Conservation (phyloP, 257 asterid species). For the Solanum megistacrolobum region DNA sequence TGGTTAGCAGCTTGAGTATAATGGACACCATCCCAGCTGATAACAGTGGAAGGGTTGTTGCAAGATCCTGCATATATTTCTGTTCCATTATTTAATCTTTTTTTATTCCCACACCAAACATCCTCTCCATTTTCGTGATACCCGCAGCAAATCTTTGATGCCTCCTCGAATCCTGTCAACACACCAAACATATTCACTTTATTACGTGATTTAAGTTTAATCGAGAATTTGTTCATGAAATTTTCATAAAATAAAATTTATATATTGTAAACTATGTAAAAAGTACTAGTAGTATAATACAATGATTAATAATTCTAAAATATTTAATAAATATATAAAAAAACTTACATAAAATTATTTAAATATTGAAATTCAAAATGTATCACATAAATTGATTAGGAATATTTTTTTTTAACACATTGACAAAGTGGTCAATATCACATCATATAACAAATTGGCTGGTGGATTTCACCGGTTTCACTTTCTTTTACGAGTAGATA, state of each 20-base stretch:
- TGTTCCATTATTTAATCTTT: conserved; percentile 12
- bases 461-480: neutral
- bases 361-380: no score
- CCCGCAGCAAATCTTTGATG: conserved; percentile 35
- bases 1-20: conserved; percentile 11
- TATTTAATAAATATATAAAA: no score
- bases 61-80: conserved; percentile 28
- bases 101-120: conserved; percentile 36
- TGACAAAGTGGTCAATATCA: neutral
- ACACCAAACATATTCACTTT: neutral
- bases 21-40: conserved; percentile 14
- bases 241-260: no score
- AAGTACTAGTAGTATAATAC: no score
- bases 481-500: neutral
- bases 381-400: no score
- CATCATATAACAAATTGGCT: neutral
- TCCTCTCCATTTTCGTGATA: conserved; percentile 10
- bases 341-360: no score
- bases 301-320: no score
- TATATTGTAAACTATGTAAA: no score
- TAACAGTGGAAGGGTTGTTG: conserved; percentile 13
- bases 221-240: no score
- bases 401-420: neutral
- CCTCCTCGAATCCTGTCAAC: conserved; percentile 28
- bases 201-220: neutral